Conservation (phyloP, 805 yeast species). For the Teunomyces gatunensis region DNA sequence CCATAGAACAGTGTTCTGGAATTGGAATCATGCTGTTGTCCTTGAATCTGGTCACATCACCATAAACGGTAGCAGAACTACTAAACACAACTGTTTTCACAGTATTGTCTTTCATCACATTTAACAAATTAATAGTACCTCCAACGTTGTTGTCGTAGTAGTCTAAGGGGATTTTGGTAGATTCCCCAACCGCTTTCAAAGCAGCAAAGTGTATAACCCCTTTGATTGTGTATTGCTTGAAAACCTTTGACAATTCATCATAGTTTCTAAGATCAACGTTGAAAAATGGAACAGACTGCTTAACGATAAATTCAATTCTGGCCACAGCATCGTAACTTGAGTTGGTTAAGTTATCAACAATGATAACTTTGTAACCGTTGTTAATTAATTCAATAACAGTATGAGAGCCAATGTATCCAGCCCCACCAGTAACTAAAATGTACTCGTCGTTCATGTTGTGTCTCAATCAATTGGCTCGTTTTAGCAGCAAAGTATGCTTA, state of each 20-base stretch:
- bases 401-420: conserved; percentile 85
- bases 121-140: conserved; percentile 61
- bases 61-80: conserved; percentile 81
- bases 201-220: conserved; percentile 81
- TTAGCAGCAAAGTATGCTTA: background rate
- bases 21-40: conserved; percentile 64
- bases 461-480: background rate
- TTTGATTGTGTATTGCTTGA: conserved; percentile 46
- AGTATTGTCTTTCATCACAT: conserved; percentile 45
- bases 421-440: conserved; percentile 79
- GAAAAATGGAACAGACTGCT: conserved; percentile 50
- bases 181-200: conserved; percentile 80
- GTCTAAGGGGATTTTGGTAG: conserved; percentile 60
- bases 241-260: conserved; percentile 46
- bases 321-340: conserved; percentile 66
- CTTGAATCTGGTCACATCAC: conserved; percentile 71
- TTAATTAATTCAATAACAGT: conserved; percentile 63
- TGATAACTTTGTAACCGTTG: conserved; percentile 66
- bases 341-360: conserved; percentile 67
- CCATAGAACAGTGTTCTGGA: conserved; percentile 74
- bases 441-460: conserved; percentile 15
- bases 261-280: conserved; percentile 55
- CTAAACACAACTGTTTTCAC: conserved; percentile 64
- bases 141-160: conserved; percentile 68
- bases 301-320: conserved; percentile 56